These are phyloP conservation scores for Trichosporon asahii DNA, from an alignment of 1,284 basidiomycete genomes.

Conservation along the genomic window DNA sequence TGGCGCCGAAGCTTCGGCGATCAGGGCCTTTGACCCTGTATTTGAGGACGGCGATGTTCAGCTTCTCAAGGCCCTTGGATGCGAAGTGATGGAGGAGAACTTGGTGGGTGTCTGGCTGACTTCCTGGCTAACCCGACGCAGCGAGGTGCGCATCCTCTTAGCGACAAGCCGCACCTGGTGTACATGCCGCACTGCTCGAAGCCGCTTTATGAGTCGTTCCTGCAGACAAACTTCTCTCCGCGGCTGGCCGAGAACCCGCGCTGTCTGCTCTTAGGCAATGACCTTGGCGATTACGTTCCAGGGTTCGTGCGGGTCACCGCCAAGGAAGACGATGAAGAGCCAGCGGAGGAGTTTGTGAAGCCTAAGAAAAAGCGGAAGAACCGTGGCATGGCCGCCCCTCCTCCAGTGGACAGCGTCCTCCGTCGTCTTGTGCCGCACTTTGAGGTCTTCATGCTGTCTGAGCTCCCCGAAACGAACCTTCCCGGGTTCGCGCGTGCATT, in stretches of 20 bases:
- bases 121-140: slow-evolving; percentile 16
- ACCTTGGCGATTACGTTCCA: slow-evolving; percentile 43
- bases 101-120: slow-evolving; percentile 20
- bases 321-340: neutral
- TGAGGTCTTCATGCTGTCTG: slow-evolving; percentile 25
- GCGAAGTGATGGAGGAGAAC: slow-evolving; percentile 35
- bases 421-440: slow-evolving; percentile 42
- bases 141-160: slow-evolving; percentile 31
- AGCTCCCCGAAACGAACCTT: slow-evolving; percentile 44
- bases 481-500: slow-evolving; percentile 48
- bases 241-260: slow-evolving; percentile 19
- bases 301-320: slow-evolving; percentile 23
- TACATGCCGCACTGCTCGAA: slow-evolving; percentile 47
- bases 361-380: slow-evolving; percentile 46
- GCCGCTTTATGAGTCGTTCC: slow-evolving; percentile 42
- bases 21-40: slow-evolving; percentile 41
- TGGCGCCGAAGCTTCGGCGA: slow-evolving; percentile 16
- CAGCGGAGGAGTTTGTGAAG: slow-evolving; percentile 38
- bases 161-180: slow-evolving; percentile 31
- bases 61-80: slow-evolving; percentile 27
- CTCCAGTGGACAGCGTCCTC: slow-evolving; percentile 36
- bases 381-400: slow-evolving; percentile 15
- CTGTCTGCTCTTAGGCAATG: slow-evolving; percentile 43
- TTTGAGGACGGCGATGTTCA: slow-evolving; percentile 38
- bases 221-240: slow-evolving; percentile 33